Base-by-base conservation (phyloP, 495 filamentous ascomycete genomes). In the Beverwykella pulmonaria region DNA sequence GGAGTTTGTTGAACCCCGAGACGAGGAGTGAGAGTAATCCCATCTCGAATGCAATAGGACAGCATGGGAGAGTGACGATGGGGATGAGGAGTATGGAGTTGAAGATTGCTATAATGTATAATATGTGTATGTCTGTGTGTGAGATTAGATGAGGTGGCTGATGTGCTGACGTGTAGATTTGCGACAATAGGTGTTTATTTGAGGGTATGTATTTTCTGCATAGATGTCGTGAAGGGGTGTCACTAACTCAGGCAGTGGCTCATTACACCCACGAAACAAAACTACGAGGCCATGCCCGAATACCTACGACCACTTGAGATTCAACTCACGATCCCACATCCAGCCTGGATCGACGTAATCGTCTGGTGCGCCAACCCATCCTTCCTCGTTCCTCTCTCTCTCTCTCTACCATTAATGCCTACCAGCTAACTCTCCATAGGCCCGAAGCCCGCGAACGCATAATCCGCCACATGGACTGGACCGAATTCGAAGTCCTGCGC, bases 81-180 rank as follows among this genome's bases (percentile, higher is more conserved):
- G 22, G 7, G 26, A 6, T 8, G 9, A 7, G 7, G 22, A 52
- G 26, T n/a, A 7, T 52, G 20, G 48, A 25, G 17, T 44, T 44
- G 39, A 52, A 52, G 48, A 52, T 52, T 52, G 48, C 48, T 6
- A 25, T 52, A 6, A 52, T 52, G 48, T 52, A 52, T 52, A 52
- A 25, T 25, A 52, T 52, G 48, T 52, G 48, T 29, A 23, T 5
- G 26, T 52, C 3, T 22, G 9, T 2, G 17, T n/a, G 17, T n/a
- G n/a, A 44, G 39, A 44, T 44, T 44, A 12, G 17, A 15, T 4
- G 17, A 12, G 3, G 17, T 15, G 17, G 6, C 32, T 2, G 3
- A 14, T 15, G 8, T 44, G 39, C 39, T 44, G 39, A 44, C 39
- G 3, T 10, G 32, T 10, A 14, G 2, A n/a, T 12, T 44, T 44